A percentile compares a stretch with the other conserved stretches of the same genome.
Conservation (phyloP, 345 rosid species). For the Gossypium rotundifolium region DNA sequence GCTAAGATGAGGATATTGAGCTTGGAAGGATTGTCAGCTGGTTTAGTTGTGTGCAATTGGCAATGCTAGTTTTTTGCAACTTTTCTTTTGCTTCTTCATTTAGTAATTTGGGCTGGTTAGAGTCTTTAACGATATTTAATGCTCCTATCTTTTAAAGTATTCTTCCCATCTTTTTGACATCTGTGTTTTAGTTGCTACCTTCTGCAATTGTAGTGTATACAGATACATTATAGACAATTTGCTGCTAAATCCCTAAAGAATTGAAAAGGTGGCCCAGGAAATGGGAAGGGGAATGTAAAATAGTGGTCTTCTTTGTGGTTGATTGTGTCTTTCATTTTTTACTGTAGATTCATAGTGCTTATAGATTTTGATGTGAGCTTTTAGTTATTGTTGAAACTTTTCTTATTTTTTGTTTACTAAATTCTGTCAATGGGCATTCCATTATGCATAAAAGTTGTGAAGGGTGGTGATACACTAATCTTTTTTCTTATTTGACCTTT, state of each 20-base stretch:
- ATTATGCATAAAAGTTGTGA: background rate
- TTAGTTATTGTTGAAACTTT: background rate
- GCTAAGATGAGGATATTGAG: background rate
- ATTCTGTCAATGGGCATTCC: background rate
- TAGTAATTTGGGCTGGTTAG: background rate
- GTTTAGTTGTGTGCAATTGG: background rate
- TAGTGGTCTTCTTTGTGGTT: background rate
- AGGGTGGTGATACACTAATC: background rate
- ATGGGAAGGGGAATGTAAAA: background rate
- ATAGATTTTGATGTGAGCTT: background rate
- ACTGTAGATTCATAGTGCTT: background rate
- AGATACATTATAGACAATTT: background rate
- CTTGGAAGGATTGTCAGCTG: background rate
- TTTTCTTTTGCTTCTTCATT: background rate
- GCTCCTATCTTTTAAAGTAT: background rate
- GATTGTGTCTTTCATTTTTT: background rate
- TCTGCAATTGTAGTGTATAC: background rate
- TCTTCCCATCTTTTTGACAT: background rate
- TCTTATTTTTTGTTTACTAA: background rate
- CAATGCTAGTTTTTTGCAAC: background rate
- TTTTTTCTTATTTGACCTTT: background rate
- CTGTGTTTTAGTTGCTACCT: background rate
- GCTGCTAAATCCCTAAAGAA: background rate
- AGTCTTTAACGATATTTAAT: background rate
- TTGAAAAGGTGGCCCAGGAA: background rate